phyloP scores from a whole-genome alignment of 2,329 filamentous ascomycete genomes.

The Penicillium palitans region DNA sequence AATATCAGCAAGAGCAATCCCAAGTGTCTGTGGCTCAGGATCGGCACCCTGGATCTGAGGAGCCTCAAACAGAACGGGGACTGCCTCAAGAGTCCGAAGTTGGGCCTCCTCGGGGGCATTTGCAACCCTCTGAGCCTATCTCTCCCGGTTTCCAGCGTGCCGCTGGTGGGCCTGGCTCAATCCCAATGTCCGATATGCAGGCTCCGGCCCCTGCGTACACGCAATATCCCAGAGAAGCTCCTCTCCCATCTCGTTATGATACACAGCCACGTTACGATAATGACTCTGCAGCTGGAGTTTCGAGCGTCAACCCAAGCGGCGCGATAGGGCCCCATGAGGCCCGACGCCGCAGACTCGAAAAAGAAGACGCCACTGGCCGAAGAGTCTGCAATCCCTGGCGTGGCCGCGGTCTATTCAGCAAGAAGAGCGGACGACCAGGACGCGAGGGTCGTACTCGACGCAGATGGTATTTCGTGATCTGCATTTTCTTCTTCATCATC shows the following conservation, averaged over 20 bases:
- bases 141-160: slow-evolving; percentile 63
- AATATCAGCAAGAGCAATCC: background rate
- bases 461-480: slow-evolving; percentile 59
- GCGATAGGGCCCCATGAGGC: slow-evolving; percentile 48
- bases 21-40: background rate
- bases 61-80: background rate
- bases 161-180: slow-evolving; percentile 63
- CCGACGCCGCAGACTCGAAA: slow-evolving; percentile 60
- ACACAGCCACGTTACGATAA: slow-evolving; percentile 18
- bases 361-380: slow-evolving; percentile 62
- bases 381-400: slow-evolving; percentile 64
- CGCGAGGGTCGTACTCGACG: slow-evolving; percentile 65
- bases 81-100: background rate
- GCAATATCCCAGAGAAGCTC: slow-evolving; percentile 30
- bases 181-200: slow-evolving; percentile 61
- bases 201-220: slow-evolving; percentile 37
- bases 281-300: slow-evolving; percentile 25
- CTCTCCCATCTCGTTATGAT: slow-evolving; percentile 30
- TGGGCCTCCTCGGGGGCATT: slow-evolving; percentile 33
- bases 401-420: slow-evolving; percentile 63
- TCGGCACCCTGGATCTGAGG: background rate
- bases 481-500: slow-evolving; percentile 53
- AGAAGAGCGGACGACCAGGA: slow-evolving; percentile 61
- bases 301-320: slow-evolving; percentile 24
- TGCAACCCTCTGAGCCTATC: slow-evolving; percentile 60